Evolutionary conservation across 2,329 filamentous ascomycete genomes (phyloP).

Genomic region (Huntiella omanensis): DNA sequence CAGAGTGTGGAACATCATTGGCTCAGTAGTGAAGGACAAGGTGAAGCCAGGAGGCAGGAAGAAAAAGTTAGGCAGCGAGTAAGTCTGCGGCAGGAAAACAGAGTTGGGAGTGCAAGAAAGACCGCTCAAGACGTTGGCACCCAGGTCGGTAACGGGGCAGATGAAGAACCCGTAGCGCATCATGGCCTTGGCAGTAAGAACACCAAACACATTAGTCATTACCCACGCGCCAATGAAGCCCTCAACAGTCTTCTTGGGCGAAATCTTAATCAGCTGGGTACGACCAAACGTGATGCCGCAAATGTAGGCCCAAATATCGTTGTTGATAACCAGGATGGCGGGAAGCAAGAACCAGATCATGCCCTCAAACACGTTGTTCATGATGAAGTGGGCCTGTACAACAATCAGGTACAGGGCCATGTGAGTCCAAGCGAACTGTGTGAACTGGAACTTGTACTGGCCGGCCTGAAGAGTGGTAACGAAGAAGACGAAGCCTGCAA

Average conservation of each 20-base stretch:
- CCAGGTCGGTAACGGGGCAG: slow-evolving; percentile 90
- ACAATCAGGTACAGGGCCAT: slow-evolving; percentile 98
- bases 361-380: slow-evolving; percentile 99
- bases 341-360: slow-evolving; percentile 99
- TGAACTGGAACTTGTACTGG: slow-evolving; percentile 97
- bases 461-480: slow-evolving; percentile 86
- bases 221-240: slow-evolving; percentile 94
- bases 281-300: slow-evolving; percentile 93
- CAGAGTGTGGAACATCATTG: slow-evolving; percentile 86
- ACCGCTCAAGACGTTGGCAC: slow-evolving; percentile 80
- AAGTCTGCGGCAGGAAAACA: slow-evolving; percentile 64
- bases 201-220: slow-evolving; percentile 76
- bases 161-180: slow-evolving; percentile 94
- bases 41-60: slow-evolving; percentile 42
- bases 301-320: slow-evolving; percentile 96
- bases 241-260: slow-evolving; percentile 97
- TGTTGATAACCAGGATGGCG: slow-evolving; percentile 85
- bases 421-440: slow-evolving; percentile 97
- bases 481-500: slow-evolving; percentile 87
- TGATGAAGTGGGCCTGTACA: slow-evolving; percentile 95
- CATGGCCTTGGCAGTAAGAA: slow-evolving; percentile 64
- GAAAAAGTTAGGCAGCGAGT: slow-evolving; percentile 53
- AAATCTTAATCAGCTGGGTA: slow-evolving; percentile 93
- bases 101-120: slow-evolving; percentile 82
- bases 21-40: slow-evolving; percentile 54